These are phyloP conservation scores for Lepidium aucheri DNA, from an alignment of 345 rosid genomes.

Conservation along the genomic window DNA sequence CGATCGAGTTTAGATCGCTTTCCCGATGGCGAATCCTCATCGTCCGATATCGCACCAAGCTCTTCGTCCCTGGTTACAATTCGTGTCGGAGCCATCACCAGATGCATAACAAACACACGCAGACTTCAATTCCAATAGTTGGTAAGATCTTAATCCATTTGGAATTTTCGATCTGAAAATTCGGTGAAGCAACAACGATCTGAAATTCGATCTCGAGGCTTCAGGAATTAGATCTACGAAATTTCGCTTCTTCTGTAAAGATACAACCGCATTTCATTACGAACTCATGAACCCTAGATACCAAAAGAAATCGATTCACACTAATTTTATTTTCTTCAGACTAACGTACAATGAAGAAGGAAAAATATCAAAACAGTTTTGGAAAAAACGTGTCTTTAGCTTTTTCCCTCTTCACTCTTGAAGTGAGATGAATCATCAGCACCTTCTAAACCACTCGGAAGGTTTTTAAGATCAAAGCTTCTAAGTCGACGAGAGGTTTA, in stretches of 20 bases:
- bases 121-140: neutral
- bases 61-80: constrained; percentile 58
- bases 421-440: neutral
- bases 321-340: neutral
- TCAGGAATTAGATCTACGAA: constrained; percentile 2
- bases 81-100: constrained; percentile 49
- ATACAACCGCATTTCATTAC: constrained; percentile 1
- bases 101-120: neutral
- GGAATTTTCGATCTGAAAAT: neutral
- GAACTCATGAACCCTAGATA: neutral
- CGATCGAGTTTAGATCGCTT: constrained; percentile 66
- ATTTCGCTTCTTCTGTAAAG: neutral
- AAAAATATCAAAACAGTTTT: neutral
- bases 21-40: constrained; percentile 57
- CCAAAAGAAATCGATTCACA: neutral
- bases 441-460: neutral
- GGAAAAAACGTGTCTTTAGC: constrained; percentile 9
- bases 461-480: neutral
- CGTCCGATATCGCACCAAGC: constrained; percentile 31
- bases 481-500: neutral
- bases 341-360: neutral
- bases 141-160: constrained; percentile 1
- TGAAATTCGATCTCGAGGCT: neutral
- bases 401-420: neutral
- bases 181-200: neutral